Base-by-base conservation (phyloP, 352 stramenopile species). In the Globisporangium orthogonon region DNA sequence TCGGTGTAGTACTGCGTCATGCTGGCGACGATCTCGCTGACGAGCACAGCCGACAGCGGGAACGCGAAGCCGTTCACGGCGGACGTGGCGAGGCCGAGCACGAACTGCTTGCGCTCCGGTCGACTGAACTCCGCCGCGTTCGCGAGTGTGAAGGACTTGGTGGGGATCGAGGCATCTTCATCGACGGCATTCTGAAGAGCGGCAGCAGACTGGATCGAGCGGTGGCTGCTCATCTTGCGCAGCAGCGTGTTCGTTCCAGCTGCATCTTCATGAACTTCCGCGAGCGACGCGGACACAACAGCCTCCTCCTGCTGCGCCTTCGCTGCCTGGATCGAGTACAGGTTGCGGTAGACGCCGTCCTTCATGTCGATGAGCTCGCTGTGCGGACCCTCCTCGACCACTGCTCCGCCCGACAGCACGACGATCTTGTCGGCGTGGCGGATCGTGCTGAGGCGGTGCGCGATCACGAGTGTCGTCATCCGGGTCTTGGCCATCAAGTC, bases 401-500 rank as follows among this genome's bases (percentile, higher is more conserved):
- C 61, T 15, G 52, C 50, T 0, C 77, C 77, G 18, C 63, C 64
- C 14, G 71, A 53, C 0, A 87, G 53, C 33, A 86, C 77, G 1
- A 85, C 66, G 43, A 87, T 83, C 51, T 83, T 86, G 61, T 91
- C 75, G 0, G 73, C 72, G 13, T 65, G 67, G 3, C 77, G 73
- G n/a, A 91, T 65, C 35, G 73, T 74, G n/a, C 54, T 91, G 29
- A 98, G 70, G 15, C 96, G 81, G 69, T 98, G 94, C 0, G 96
- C 95, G 60, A 97, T 97, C 50, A 98, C 87, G 29, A 98, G 66
- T 17, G 84, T 96, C 4, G 92, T 98, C 31, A 78, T 83, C 14
- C 72, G 69, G 0, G 67, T 81, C 62, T 68, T 70, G 56, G 52
- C 65, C 63, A 69, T 70, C 39, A 71, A 67, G 54, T 54, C 64